phyloP scores from a whole-genome alignment of 495 filamentous ascomycete species.

The Aspergillus kassunensis region DNA sequence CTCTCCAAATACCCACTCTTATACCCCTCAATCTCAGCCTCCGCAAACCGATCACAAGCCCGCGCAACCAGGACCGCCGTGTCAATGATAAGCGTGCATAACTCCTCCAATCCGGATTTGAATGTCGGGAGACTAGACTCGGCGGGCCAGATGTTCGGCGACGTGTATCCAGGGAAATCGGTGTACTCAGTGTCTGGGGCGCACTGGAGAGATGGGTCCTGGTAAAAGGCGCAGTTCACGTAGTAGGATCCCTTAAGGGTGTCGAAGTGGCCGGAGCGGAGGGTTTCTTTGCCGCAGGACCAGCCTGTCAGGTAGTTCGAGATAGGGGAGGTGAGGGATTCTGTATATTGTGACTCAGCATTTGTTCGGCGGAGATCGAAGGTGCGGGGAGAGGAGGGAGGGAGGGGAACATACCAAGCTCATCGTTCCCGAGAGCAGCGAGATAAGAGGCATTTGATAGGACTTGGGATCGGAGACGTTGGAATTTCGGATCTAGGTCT shows the following conservation, averaged over 20 bases:
- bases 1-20: constrained; percentile 72
- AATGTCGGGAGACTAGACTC: constrained; percentile 67
- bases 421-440: constrained; percentile 68
- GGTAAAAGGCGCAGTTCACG: constrained; percentile 92
- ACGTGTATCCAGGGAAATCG: constrained; percentile 62
- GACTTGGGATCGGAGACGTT: constrained; percentile 61
- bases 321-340: constrained; percentile 40
- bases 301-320: constrained; percentile 62
- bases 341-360: too few species aligned
- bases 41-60: constrained; percentile 84
- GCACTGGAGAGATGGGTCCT: constrained; percentile 57
- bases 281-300: constrained; percentile 92
- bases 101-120: constrained; percentile 61
- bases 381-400: too few species aligned
- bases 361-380: too few species aligned
- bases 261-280: constrained; percentile 84
- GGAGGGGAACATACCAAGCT: constrained; percentile 57
- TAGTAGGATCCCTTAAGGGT: constrained; percentile 96
- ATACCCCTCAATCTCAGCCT: constrained; percentile 71
- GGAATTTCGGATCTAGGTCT: constrained; percentile 70
- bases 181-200: constrained; percentile 56
- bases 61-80: constrained; percentile 79
- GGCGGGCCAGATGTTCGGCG: constrained; percentile 80
- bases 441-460: constrained; percentile 87
- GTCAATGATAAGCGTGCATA: constrained; percentile 84